These are phyloP conservation scores for Nothophytophthora sp. DNA, from an alignment of 352 stramenopile genomes.

Conservation along the genomic window DNA sequence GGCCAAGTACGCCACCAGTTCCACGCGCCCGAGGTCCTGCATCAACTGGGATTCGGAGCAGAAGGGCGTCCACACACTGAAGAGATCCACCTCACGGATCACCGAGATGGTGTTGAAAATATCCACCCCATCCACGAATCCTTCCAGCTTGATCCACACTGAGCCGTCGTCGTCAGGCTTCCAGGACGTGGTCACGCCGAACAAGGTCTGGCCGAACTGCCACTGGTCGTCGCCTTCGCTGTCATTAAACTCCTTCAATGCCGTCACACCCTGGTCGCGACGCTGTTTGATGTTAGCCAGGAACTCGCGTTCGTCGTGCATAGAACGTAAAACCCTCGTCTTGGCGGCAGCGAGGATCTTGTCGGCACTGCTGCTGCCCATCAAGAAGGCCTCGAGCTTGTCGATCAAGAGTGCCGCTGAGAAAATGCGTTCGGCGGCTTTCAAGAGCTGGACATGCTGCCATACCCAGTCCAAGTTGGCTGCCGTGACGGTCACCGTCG, in stretches of 20 bases:
- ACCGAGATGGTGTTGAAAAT: conserved; percentile 84
- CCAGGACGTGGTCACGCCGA: conserved; percentile 79
- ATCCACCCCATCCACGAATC: conserved; percentile 73
- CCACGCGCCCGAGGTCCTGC: conserved; percentile 47
- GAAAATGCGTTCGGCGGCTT: conserved; percentile 72
- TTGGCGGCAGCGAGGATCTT: conserved; percentile 27
- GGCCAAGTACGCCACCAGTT: conserved; percentile 68
- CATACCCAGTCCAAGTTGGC: conserved; percentile 73
- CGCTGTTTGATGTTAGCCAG: conserved; percentile 61
- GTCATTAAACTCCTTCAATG: conserved; percentile 71
- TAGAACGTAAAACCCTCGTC: conserved; percentile 32
- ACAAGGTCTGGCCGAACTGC: conserved; percentile 77
- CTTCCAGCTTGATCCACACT: conserved; percentile 83
- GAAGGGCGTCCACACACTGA: conserved; percentile 72
- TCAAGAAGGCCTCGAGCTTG: conserved; percentile 63
- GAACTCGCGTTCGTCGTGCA: conserved; percentile 53
- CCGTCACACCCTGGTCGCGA: conserved; percentile 40
- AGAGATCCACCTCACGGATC: conserved; percentile 82
- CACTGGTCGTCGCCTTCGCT: conserved; percentile 62
- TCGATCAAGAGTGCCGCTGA: conserved; percentile 66
- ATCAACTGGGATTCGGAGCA: conserved; percentile 70
- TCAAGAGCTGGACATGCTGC: conserved; percentile 70
- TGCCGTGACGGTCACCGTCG: conserved; percentile 37
- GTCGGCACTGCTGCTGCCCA: conserved; percentile 15
- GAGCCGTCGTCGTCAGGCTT: conserved; percentile 75